Percentiles rank a stretch among this genome's conserved stretches.
phyloP scores from a whole-genome alignment of 1,284 basidiomycete genomes.

The Leccinum pachyderme region DNA sequence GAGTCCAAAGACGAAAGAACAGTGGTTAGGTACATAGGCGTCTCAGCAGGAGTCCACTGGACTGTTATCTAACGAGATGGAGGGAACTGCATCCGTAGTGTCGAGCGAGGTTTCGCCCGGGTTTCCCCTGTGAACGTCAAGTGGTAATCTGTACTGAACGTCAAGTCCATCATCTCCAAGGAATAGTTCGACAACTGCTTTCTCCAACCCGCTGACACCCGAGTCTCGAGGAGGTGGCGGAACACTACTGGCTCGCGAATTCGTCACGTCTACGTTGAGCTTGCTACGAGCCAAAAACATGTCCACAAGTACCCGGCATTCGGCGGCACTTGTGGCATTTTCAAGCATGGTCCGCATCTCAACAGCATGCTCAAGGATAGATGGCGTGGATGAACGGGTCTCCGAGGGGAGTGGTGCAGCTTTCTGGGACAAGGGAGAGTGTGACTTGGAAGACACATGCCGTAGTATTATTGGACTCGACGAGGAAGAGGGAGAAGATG shows the following conservation, averaged over 20 bases:
- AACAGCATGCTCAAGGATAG: constrained; percentile 45
- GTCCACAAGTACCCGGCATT: constrained; percentile 81
- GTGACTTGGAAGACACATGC: constrained; percentile 16
- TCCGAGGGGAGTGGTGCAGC: constrained; percentile 2
- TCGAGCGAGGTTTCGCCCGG: constrained; percentile 1
- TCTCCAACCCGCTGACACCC: constrained; percentile 27
- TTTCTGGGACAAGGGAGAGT: constrained; percentile 15
- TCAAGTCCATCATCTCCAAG: constrained; percentile 38
- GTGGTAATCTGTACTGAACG: neutral
- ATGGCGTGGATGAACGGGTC: constrained; percentile 12
- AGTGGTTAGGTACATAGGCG: constrained; percentile 1
- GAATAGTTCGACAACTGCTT: constrained; percentile 49
- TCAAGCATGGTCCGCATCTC: constrained; percentile 72
- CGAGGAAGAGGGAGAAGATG: neutral
- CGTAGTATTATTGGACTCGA: constrained; percentile 7
- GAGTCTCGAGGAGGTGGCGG: constrained; percentile 12
- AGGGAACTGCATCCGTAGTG: neutral
- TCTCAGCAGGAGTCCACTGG: constrained; percentile 15
- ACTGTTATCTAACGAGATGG: neutral
- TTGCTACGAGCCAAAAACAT: constrained; percentile 72
- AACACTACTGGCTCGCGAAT: constrained; percentile 3
- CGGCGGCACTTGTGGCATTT: constrained; percentile 71
- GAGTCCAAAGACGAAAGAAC: neutral
- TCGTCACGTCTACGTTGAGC: constrained; percentile 24
- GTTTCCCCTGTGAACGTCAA: constrained; percentile 1